Evolutionary conservation across 192 early-diverging fungal species (phyloP).

Genomic region (Coemansia sp.): DNA sequence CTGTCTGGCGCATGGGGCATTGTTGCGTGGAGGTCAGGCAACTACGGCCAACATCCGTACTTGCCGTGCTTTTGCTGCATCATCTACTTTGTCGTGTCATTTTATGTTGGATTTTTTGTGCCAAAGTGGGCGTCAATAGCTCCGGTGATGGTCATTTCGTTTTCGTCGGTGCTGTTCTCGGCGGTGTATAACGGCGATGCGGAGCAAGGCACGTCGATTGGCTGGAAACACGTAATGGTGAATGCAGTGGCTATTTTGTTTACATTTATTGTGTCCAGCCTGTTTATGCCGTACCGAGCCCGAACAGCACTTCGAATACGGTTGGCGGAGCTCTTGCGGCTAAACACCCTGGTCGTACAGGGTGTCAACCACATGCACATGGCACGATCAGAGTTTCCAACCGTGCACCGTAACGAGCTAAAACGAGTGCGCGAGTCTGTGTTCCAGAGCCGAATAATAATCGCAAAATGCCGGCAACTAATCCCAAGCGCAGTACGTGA

Average conservation of each 20-base stretch:
- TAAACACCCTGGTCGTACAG: conserved; percentile 33
- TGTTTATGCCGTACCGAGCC: conserved; percentile 48
- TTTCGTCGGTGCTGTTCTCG: conserved; percentile 34
- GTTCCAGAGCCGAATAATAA: conserved; percentile 22
- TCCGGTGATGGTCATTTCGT: conserved; percentile 40
- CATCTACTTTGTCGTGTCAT: conserved; percentile 33
- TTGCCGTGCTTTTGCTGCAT: conserved; percentile 27
- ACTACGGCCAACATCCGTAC: conserved; percentile 12
- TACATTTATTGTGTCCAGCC: conserved; percentile 26
- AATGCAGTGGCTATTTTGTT: conserved; percentile 39
- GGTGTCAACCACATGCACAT: conserved; percentile 47
- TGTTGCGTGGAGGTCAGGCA: conserved; percentile 35
- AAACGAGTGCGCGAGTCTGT: conserved; percentile 15
- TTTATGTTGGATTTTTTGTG: conserved; percentile 29
- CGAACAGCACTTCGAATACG: conserved; percentile 33
- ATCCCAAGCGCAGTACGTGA: conserved; percentile 24
- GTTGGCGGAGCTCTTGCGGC: conserved; percentile 28
- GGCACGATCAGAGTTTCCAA: conserved; percentile 32
- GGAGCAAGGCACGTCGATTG: conserved; percentile 16
- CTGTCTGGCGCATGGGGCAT: conserved; percentile 41
- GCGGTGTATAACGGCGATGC: conserved; percentile 10
- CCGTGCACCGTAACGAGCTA: conserved; percentile 21
- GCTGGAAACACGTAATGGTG: conserved; percentile 40
- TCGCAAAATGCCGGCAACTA: conserved; percentile 31
- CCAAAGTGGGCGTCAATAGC: conserved; percentile 17